phyloP scores from a whole-genome alignment of 2,329 filamentous ascomycete species.

The Curvularia eragrostidis region DNA sequence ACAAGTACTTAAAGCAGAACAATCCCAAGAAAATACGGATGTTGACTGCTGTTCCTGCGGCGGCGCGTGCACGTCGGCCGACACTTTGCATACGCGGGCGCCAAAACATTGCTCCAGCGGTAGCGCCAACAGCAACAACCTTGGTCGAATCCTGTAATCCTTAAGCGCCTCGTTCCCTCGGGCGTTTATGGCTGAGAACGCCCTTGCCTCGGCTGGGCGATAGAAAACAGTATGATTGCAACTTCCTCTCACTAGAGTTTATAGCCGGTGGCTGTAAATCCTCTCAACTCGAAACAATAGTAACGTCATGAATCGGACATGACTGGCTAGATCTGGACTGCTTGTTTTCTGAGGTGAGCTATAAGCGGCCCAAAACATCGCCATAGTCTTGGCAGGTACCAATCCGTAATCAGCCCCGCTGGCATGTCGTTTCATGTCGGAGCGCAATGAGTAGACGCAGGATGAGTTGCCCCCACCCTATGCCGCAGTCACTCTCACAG shows the following conservation, averaged over 20 bases:
- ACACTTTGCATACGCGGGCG: not conserved
- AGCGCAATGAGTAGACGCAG: slow-evolving; percentile 13
- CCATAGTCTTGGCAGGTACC: slow-evolving; percentile 18
- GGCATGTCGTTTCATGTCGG: slow-evolving; percentile 26
- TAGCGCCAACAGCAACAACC: not conserved
- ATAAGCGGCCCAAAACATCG: slow-evolving; percentile 20
- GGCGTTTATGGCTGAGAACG: not conserved
- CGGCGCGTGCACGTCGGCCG: not conserved
- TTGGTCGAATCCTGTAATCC: not conserved
- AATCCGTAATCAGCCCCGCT: slow-evolving; percentile 26
- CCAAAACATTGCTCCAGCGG: not conserved
- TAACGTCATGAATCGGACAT: slow-evolving; percentile 3
- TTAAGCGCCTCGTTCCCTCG: not conserved
- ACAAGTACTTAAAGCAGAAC: slow-evolving; percentile 2
- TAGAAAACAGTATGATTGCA: not conserved
- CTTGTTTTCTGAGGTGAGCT: not conserved
- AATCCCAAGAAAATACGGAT: not conserved
- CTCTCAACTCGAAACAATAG: slow-evolving; percentile 7
- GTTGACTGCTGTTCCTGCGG: not conserved
- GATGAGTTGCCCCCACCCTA: slow-evolving; percentile 26
- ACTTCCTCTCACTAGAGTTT: not conserved
- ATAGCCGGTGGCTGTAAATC: slow-evolving; percentile 5
- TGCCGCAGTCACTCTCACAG: slow-evolving; percentile 14
- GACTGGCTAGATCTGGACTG: not conserved
- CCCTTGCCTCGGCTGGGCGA: not conserved